phyloP scores from a whole-genome alignment of 1,284 basidiomycete genomes.

The Ceratobasidium sp. region DNA sequence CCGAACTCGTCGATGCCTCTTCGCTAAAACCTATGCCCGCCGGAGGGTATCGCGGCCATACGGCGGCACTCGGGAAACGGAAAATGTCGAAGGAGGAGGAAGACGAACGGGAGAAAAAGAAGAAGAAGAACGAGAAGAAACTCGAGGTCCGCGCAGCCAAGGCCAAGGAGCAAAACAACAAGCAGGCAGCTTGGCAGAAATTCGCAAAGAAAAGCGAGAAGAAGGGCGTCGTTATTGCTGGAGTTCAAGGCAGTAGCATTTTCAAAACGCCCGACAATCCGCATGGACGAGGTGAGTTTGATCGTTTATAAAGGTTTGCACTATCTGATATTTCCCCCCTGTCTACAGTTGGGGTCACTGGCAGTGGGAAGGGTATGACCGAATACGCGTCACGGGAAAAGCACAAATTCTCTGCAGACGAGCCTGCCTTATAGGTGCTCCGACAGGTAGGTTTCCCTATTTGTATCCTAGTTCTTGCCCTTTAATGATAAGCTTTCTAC shows the following conservation, averaged over 20 bases:
- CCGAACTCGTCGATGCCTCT: constrained; percentile 85
- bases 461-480: no score
- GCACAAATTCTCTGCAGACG: constrained; percentile 78
- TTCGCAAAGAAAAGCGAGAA: constrained; percentile 97
- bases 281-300: constrained; percentile 78
- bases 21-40: constrained; percentile 79
- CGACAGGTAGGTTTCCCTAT: no score
- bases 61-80: constrained; percentile 70
- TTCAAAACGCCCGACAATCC: constrained; percentile 98
- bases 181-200: constrained; percentile 96
- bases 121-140: constrained; percentile 98
- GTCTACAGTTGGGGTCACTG: constrained; percentile 88
- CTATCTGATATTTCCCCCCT: constrained; percentile 38
- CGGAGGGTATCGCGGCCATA: constrained; percentile 15
- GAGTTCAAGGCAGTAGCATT: constrained; percentile 89
- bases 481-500: no score
- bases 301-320: constrained; percentile 49
- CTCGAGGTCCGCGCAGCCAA: constrained; percentile 87
- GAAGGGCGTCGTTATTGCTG: constrained; percentile 92
- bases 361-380: constrained; percentile 94
- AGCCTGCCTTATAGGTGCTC: constrained; percentile 56
- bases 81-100: constrained; percentile 84
- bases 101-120: constrained; percentile 91
- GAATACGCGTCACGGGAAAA: constrained; percentile 79
- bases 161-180: constrained; percentile 88